Percentiles rank a stretch among this genome's conserved stretches.
Conservation (phyloP, 2,329 filamentous ascomycete species). For the Trichoderma sp. region DNA sequence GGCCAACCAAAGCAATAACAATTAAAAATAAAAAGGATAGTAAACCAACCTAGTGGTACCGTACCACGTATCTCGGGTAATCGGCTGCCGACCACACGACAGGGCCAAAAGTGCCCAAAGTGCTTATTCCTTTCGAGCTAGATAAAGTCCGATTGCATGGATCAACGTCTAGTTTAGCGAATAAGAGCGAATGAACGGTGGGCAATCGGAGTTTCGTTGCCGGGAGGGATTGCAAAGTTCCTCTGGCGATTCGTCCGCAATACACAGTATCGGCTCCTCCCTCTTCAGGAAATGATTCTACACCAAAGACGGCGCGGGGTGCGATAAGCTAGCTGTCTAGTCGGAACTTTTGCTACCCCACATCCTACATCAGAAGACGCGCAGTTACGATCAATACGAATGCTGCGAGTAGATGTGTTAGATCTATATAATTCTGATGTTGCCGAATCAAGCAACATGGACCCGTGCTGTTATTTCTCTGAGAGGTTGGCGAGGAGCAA, state of each 20-base stretch:
- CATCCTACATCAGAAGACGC: not conserved
- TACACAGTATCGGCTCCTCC: not conserved
- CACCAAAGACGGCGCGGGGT: not conserved
- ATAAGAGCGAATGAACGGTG: not conserved
- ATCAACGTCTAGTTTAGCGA: not conserved
- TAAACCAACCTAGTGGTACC: not conserved
- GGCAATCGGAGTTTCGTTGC: not conserved
- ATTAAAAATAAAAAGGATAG: not conserved
- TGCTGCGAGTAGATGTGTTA: not conserved
- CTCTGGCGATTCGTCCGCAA: not conserved
- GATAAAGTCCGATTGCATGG: not conserved
- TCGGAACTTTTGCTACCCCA: not conserved
- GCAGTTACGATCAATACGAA: not conserved
- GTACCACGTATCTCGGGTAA: not conserved
- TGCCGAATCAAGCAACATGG: not conserved
- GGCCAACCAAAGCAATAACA: too few species aligned
- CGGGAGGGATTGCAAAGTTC: not conserved
- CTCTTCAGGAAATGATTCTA: not conserved
- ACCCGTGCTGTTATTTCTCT: not conserved
- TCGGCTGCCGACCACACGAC: not conserved
- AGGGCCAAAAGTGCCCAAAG: not conserved
- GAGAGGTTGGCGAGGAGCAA: not conserved
- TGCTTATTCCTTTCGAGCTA: not conserved
- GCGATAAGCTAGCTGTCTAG: not conserved
- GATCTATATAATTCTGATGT: not conserved